Evolutionary conservation across 179 eudicot genomes (phyloP), one percentile per base, ranked within the genome.

Genomic region (Silene coronaria): DNA sequence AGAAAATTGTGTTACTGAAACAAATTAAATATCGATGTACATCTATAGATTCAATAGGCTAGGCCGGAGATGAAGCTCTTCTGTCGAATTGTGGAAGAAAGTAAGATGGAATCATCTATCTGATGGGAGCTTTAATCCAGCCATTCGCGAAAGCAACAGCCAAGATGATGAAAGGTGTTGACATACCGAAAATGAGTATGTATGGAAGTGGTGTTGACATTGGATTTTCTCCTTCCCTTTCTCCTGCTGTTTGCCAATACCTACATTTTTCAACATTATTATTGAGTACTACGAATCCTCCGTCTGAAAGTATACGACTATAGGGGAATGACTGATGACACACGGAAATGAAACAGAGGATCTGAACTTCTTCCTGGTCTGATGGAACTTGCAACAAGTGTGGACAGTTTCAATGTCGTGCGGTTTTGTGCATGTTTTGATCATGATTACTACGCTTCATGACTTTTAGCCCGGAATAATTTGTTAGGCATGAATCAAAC

Each of bases 201-300:
- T 89, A 93, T 34, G 98, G 98, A 45, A 93, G 82, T 11, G 97
- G 97, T 14, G 97, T 89, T 76, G 75, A 77, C 98, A 93, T 93
- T 7, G 98, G 98, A 75, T 93, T 93, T 81, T 93, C 98, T 26
- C 98, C 98, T 79, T 83, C 86, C 72, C 93, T 88, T 77, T 93
- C 98, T 4, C 97, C 97, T 69, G 97, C 94, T 24, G 97, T 81
- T 78, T 91, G 97, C 96, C 96, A 92, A 85, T 92, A 92, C 95
- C 97, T 92, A 67, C 84, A 82, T 8, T 42, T 38, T 38, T 6
- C 58, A n/a, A 34, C 26, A 32, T 34, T 16, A 5, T 30, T 4
- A n/a, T n/a, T n/a, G n/a, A n/a, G n/a, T n/a, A 64, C 16, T 13
- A 21, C 11, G n/a, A n/a, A 9, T 21, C 28, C 38, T 34, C n/a